These are phyloP conservation scores for Umbelopsis sp. DNA, from an alignment of 192 early-diverging fungal species.

Conservation along the genomic window DNA sequence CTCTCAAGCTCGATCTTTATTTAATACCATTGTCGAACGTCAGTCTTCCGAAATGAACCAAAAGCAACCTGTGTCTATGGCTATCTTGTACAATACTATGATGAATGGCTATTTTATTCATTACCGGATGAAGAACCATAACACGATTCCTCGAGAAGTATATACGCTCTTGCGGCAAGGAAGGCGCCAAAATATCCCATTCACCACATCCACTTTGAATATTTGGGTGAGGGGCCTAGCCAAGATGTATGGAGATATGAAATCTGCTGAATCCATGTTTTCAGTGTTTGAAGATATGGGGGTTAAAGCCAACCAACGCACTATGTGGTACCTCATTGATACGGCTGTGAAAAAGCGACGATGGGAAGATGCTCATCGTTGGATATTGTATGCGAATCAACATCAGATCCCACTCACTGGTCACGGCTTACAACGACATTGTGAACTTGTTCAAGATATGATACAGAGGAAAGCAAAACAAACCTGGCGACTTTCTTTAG, in stretches of 20 bases:
- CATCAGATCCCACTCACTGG: neutral
- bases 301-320: conserved; percentile 25
- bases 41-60: neutral
- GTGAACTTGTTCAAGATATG: neutral
- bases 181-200: neutral
- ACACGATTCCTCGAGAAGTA: conserved; percentile 13
- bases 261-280: conserved; percentile 24
- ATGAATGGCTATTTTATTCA: conserved; percentile 33
- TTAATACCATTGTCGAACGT: conserved; percentile 11
- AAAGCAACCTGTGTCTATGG: neutral
- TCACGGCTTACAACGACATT: neutral
- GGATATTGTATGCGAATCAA: neutral
- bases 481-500: neutral
- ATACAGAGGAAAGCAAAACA: neutral
- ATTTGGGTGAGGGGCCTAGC: conserved; percentile 29
- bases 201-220: conserved; percentile 26
- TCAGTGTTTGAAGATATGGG: neutral
- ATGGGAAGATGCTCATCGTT: conserved; percentile 9
- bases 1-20: neutral
- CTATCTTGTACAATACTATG: conserved; percentile 32
- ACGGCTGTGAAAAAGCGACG: conserved; percentile 15
- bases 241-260: conserved; percentile 27
- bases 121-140: conserved; percentile 14
- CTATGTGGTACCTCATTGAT: conserved; percentile 25
- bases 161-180: conserved; percentile 21